A percentile compares a stretch with the other conserved stretches of the same genome.
These are phyloP conservation scores for Rhizophora apiculata DNA, from an alignment of 345 rosid species.

Conservation along the genomic window DNA sequence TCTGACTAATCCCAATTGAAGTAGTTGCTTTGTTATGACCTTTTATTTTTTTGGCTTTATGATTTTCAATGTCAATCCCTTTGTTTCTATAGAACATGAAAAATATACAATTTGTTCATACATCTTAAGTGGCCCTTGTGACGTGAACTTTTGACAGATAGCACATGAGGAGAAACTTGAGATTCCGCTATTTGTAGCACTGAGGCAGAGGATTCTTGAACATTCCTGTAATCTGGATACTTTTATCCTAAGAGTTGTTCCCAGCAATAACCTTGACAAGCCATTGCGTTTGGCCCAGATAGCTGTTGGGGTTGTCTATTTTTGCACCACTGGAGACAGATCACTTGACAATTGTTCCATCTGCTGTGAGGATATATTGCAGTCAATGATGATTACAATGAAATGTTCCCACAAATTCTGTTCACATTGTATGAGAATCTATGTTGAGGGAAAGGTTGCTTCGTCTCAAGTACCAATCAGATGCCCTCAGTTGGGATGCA, in stretches of 20 bases:
- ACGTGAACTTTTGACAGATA: slow-evolving; percentile 46
- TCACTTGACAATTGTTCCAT: slow-evolving; percentile 63
- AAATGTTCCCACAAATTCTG: slow-evolving; percentile 92
- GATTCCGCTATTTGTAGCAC: slow-evolving; percentile 61
- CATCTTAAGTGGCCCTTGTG: slow-evolving; percentile 8
- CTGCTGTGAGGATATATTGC: slow-evolving; percentile 83
- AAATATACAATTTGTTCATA: neutral
- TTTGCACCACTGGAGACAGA: slow-evolving; percentile 34
- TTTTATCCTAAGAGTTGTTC: slow-evolving; percentile 62
- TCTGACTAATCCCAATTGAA: neutral
- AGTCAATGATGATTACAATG: slow-evolving; percentile 69
- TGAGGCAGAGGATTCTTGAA: slow-evolving; percentile 72
- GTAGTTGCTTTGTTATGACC: neutral
- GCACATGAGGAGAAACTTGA: slow-evolving; percentile 54
- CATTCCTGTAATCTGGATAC: slow-evolving; percentile 56
- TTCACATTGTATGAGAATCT: slow-evolving; percentile 89
- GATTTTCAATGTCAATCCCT: neutral
- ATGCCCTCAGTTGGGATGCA: slow-evolving; percentile 89
- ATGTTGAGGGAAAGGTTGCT: slow-evolving; percentile 74
- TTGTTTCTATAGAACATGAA: neutral
- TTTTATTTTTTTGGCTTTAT: neutral
- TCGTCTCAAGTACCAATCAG: slow-evolving; percentile 76
- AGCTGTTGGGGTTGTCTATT: slow-evolving; percentile 74
- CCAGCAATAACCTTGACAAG: slow-evolving; percentile 51
- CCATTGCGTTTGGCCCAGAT: slow-evolving; percentile 69